Percentiles rank a stretch among this genome's conserved stretches.
phyloP scores from a whole-genome alignment of 169 alveolate species.

The Plasmodium fragile region DNA sequence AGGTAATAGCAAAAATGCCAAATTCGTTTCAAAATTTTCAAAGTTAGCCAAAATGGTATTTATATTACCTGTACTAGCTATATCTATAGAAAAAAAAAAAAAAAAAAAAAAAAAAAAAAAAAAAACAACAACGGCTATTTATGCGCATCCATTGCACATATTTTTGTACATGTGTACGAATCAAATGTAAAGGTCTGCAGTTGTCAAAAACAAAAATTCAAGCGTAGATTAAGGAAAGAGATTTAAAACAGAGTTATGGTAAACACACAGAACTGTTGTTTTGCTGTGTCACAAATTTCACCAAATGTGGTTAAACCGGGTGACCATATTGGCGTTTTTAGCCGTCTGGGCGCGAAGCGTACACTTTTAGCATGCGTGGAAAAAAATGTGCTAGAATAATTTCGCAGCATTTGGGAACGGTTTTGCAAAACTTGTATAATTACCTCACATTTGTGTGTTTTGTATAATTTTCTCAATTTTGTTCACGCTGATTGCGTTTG shows the following conservation, averaged over 20 bases:
- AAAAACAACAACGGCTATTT: neutral
- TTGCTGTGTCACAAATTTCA: neutral
- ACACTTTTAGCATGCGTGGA: neutral
- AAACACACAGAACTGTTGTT: neutral
- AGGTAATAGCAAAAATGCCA: neutral
- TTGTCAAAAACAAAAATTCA: constrained; percentile 1
- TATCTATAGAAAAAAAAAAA: neutral
- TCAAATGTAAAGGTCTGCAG: neutral
- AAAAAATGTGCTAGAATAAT: constrained; percentile 11
- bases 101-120: neutral
- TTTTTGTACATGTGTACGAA: neutral
- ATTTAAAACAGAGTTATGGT: neutral
- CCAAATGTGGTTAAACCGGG: neutral
- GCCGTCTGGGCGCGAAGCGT: neutral
- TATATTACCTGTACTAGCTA: neutral
- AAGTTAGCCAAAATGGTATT: neutral
- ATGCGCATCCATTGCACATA: neutral
- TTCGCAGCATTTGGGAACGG: neutral
- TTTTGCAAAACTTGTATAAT: constrained; percentile 1
- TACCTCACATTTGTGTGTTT: neutral
- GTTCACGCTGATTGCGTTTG: neutral
- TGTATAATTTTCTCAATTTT: neutral
- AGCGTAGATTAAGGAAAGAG: constrained; percentile 5
- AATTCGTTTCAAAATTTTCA: neutral
- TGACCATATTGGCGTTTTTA: neutral